phyloP scores from a whole-genome alignment of 768 basidiomycete species.

The Lactarius quietus region DNA sequence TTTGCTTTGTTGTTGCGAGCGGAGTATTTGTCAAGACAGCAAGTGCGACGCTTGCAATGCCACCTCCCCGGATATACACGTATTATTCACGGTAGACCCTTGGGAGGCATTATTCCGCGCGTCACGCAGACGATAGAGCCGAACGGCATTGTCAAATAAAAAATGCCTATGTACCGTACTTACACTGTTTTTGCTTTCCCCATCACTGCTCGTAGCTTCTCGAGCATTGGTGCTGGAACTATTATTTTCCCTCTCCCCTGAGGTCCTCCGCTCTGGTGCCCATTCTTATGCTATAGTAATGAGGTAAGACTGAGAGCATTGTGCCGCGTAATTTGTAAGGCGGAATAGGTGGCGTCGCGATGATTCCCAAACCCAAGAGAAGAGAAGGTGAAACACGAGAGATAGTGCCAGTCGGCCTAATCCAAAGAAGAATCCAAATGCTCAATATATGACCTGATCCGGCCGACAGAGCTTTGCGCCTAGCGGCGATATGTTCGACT shows the following conservation, averaged over 20 bases:
- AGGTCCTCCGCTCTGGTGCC: neutral
- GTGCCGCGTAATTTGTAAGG: neutral
- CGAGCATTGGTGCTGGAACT: neutral
- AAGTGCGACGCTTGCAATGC: neutral
- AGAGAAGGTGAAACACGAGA: neutral
- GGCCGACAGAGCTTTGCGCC: no score
- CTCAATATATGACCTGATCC: no score
- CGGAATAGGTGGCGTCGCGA: neutral
- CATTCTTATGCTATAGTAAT: neutral
- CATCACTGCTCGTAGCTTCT: constrained; percentile 3
- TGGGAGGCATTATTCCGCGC: neutral
- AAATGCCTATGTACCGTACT: constrained; percentile 15
- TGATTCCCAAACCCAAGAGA: neutral
- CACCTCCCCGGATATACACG: constrained; percentile 3
- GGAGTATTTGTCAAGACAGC: constrained; percentile 3
- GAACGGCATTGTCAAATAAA: constrained; percentile 1
- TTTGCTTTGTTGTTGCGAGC: constrained; percentile 10
- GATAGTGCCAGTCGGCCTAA: neutral
- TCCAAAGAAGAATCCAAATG: no score
- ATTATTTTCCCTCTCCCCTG: neutral
- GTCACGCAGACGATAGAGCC: constrained; percentile 17
- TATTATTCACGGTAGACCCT: neutral
- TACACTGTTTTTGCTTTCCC: constrained; percentile 15
- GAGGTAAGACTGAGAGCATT: neutral
- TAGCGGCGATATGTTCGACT: neutral